A percentile compares a stretch with the other conserved stretches of the same genome.
Conservation (phyloP, 148 eudicot genomes). For the Camellia japonica region DNA sequence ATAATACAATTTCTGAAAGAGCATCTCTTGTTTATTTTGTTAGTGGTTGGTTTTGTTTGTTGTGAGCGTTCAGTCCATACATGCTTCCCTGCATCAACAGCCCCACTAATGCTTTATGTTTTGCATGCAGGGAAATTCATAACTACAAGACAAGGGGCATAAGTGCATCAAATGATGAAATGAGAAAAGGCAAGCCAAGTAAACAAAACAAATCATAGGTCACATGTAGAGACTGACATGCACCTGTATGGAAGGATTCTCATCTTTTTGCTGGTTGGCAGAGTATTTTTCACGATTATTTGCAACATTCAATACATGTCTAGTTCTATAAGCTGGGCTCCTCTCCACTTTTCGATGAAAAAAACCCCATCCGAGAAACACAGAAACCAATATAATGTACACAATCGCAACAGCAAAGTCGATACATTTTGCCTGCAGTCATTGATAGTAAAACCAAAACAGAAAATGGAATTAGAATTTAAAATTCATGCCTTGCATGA, state of each 20-base stretch:
- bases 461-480: not conserved
- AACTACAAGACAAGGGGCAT: not conserved
- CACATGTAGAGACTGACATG: conserved; percentile 19
- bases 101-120: not conserved
- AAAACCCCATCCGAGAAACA: conserved; percentile 93
- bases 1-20: too few relatives aligned
- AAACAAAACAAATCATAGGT: not conserved
- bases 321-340: conserved; percentile 55
- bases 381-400: conserved; percentile 61
- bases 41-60: too few relatives aligned
- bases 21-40: too few relatives aligned
- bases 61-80: too few relatives aligned
- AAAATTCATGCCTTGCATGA: not conserved
- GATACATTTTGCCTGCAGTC: conserved; percentile 83
- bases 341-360: conserved; percentile 53
- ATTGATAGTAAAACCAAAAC: conserved; percentile 19
- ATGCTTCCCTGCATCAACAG: too few relatives aligned
- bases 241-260: conserved; percentile 78
- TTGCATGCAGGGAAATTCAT: not conserved
- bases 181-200: not conserved
- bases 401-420: conserved; percentile 70
- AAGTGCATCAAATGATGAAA: not conserved
- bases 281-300: conserved; percentile 41
- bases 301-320: conserved; percentile 54
- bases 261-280: conserved; percentile 56